These are phyloP conservation scores for Fusarium longipes DNA, from an alignment of 2,329 filamentous ascomycete genomes.

Conservation along the genomic window DNA sequence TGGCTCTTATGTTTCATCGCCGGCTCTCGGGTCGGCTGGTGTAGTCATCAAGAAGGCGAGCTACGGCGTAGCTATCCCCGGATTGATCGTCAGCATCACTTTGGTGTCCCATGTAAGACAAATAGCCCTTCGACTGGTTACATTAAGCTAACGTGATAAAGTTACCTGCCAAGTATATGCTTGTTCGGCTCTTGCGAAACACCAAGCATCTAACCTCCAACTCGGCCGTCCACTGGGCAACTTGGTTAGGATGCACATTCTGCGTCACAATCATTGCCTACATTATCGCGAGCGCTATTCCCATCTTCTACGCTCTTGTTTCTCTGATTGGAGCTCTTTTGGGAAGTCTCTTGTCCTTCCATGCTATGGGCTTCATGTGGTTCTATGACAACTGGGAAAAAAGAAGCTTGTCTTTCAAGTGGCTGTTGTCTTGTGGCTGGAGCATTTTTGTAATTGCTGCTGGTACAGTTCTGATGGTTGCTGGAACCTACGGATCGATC, in stretches of 20 bases:
- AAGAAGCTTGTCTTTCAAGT: conserved; percentile 1
- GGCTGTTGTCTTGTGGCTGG: conserved; percentile 14
- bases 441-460: conserved; percentile 24
- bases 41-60: conserved; percentile 55
- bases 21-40: conserved; percentile 60
- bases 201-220: conserved; percentile 47
- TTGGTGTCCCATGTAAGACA: conserved; percentile 41
- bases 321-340: conserved; percentile 46
- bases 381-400: conserved; percentile 46
- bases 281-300: conserved; percentile 40
- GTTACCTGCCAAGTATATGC: conserved; percentile 28
- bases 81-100: conserved; percentile 44
- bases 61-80: conserved; percentile 53
- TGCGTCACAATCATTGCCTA: conserved; percentile 43
- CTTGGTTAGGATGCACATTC: conserved; percentile 48
- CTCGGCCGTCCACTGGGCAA: conserved; percentile 45
- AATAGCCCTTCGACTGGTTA: fast-evolving
- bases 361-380: conserved; percentile 48
- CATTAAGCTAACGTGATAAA: not conserved
- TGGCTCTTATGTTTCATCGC: conserved; percentile 59
- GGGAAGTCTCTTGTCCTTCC: conserved; percentile 47
- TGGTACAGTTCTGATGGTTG: conserved; percentile 55
- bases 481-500: conserved; percentile 59
- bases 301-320: conserved; percentile 45
- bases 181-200: conserved; percentile 40